Conservation (phyloP, 2,329 filamentous ascomycete species). For the Dendrostoma leiphaemia region DNA sequence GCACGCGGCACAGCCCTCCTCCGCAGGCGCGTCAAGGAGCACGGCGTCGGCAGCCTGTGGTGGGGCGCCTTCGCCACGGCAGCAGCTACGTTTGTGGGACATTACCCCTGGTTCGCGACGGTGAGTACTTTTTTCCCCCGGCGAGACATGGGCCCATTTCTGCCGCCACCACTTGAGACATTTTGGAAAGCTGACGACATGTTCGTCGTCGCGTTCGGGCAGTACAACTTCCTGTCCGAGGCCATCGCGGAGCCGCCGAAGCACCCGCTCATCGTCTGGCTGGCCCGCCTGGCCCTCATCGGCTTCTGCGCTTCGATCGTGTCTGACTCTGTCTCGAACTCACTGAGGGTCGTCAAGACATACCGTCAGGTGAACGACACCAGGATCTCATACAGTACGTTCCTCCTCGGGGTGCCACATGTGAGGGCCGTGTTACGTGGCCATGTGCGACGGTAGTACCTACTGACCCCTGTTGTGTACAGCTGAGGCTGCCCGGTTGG, state of each 20-base stretch:
- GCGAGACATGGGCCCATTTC: not conserved
- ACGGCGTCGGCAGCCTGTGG: constrained; percentile 46
- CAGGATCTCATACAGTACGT: constrained; percentile 43
- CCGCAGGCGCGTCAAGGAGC: constrained; percentile 40
- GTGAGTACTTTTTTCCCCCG: constrained; percentile 24
- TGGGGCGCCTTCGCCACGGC: constrained; percentile 49
- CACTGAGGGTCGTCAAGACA: constrained; percentile 45
- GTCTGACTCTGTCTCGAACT: constrained; percentile 46
- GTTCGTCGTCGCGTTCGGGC: not conserved
- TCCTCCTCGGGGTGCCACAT: too few relatives aligned
- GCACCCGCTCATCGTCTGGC: constrained; percentile 38
- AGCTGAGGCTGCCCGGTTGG: constrained; percentile 41
- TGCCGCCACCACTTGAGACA: not conserved
- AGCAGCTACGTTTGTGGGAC: constrained; percentile 46
- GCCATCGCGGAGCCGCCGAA: constrained; percentile 38
- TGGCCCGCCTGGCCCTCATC: constrained; percentile 41
- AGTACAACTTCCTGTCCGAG: constrained; percentile 44
- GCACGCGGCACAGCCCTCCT: constrained; percentile 39
- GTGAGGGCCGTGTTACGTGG: not conserved
- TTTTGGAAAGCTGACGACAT: not conserved
- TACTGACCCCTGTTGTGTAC: not conserved
- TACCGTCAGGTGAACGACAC: constrained; percentile 49
- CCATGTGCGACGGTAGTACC: not conserved
- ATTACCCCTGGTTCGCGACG: constrained; percentile 50
- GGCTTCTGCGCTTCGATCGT: constrained; percentile 44